Base-by-base conservation (phyloP, 2,329 filamentous ascomycete genomes). In the Aureobasidium lini region DNA sequence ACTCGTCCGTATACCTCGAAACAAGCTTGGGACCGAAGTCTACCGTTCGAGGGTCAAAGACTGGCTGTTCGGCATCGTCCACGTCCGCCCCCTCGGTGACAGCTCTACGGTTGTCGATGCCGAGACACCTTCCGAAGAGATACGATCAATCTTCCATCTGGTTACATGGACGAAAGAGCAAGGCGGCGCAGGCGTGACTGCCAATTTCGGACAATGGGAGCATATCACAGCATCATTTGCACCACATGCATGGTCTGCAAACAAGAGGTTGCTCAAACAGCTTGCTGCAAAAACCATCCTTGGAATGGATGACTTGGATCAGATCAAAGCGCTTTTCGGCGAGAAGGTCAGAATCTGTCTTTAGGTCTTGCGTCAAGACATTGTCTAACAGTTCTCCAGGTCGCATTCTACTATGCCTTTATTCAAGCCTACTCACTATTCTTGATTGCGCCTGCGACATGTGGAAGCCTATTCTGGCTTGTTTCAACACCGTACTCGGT, bases 111-210 rank as follows among this genome's bases (percentile, higher is more conserved):
- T 54, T 29, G 11, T 54, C 16, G 50, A 54, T 10, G 50, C 50
- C 29, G 37, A 40, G 15, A 54, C 50, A 9, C 50, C 50, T 34
- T 42, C 50, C 5, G 50, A 54, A 23, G 37, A 34, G n/a, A 54
- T 54, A 29, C 37, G 50, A 13, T 54, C 50, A 9, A 37, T 54
- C 9, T 54, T 54, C 39, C 50, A 54, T 16, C 10, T 54, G 28
- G 50, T 54, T 10, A 54, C 50, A 10, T 54, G 50, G 50, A 54
- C 50, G 6, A 42, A 54, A 54, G 50, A 54, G 50, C 50, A 54
- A 32, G 50, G 50, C 39, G 50, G 50, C 9, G 37, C 39, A 10
- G 50, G 50, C 28, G 13, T 54, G 3, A 54, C 50, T 8, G 50
- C 50, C 2, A 54, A 43, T 40, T 43, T 54, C 28, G 50, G 50